Evolutionary conservation across 1,284 basidiomycete species (phyloP).

Genomic region (Pseudozyma flocculosa): DNA sequence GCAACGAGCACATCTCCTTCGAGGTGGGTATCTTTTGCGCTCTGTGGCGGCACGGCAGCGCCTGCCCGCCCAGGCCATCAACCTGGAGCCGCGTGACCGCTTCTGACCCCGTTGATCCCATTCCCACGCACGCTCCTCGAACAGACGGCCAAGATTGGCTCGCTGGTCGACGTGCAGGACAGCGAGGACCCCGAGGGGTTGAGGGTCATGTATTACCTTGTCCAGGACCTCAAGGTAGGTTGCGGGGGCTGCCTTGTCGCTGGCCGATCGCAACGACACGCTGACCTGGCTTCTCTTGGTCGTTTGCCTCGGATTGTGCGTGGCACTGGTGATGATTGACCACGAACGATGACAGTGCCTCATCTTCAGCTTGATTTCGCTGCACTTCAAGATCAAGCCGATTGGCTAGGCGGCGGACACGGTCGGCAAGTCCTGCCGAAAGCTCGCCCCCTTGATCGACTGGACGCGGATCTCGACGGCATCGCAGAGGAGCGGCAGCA

Average conservation of each 20-base stretch:
- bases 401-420: conserved; percentile 65
- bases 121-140: not conserved
- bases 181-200: conserved; percentile 96
- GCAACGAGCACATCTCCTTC: conserved; percentile 94
- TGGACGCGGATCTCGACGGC: too few relatives aligned
- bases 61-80: too few relatives aligned
- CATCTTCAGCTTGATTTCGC: conserved; percentile 93
- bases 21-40: conserved; percentile 67
- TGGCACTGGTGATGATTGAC: too few relatives aligned
- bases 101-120: not conserved
- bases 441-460: too few relatives aligned
- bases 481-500: too few relatives aligned
- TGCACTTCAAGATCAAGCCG: conserved; percentile 99
- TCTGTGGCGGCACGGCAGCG: too few relatives aligned
- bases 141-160: conserved; percentile 96
- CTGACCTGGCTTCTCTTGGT: not conserved
- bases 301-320: too few relatives aligned
- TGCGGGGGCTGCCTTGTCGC: too few relatives aligned
- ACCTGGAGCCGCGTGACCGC: too few relatives aligned
- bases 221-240: conserved; percentile 88
- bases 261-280: too few relatives aligned
- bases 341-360: conserved; percentile 74
- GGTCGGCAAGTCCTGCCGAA: too few relatives aligned
- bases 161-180: conserved; percentile 92
- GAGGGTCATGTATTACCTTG: conserved; percentile 97